Base-by-base conservation (phyloP, 768 basidiomycete species). In the Pleurotus eryngii region DNA sequence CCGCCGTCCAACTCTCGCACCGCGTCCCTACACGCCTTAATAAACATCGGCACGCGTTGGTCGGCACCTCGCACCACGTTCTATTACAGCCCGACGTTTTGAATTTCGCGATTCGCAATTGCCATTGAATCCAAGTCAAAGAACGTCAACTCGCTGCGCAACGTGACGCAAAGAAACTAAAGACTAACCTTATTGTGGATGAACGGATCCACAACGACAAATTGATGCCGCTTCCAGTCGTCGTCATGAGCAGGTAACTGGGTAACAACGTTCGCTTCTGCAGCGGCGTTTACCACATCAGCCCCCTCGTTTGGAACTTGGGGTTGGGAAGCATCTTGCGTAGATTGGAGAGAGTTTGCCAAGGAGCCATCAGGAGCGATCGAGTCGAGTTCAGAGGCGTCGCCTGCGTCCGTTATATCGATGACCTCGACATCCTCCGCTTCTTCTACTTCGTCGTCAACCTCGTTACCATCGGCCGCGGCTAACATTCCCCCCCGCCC, bases 181-280 rank as follows among this genome's bases (percentile, higher is more conserved):
- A n/a, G 18, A 53, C 58, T 39, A 48, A 76, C 78, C 72, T 74
- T 77, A 35, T 58, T 64, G 17, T 58, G 63, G 47, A 77, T 68
- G 62, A 80, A 80, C 0, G 78, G 78, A 61, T 78, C 78, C 22
- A 67, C 65, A 42, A 78, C 70, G 56, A 64, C 67, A 40, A 68
- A 58, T 3, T 48, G 40, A 46, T 59, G 12, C 39, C 17, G 5
- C 15, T 27, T 20, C 58, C 51, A 55, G 20, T 48, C 22, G 35
- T 50, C 39, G 3, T 27, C 26, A 24, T 43, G 14, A 11, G 46
- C 15, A 20, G 18, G 30, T 20, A 35, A 9, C 30, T 35, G 30
- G 30, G 30, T 35, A 2, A 35, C 30, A 35, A 35, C 30, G 30
- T 35, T 35, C 30, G 9, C 30, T 46, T n/a, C 47, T 26, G n/a